phyloP scores from a whole-genome alignment of 345 rosid genomes.

The Raphanus sativus region DNA sequence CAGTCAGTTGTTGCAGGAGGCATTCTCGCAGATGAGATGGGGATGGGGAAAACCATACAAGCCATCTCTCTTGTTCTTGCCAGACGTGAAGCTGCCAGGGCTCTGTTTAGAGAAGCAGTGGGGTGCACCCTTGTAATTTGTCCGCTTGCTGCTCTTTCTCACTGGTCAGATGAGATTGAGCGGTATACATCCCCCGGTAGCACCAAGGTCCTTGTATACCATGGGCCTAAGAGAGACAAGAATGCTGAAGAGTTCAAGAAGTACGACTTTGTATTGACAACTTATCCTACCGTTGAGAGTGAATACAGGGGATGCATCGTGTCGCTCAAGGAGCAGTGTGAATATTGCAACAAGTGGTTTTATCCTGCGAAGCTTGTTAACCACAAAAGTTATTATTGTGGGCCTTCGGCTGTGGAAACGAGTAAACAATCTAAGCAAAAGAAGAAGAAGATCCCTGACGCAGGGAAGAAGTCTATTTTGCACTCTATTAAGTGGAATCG shows the following conservation, averaged over 20 bases:
- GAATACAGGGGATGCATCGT: constrained; percentile 71
- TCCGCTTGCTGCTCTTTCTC: constrained; percentile 90
- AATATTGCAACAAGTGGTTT: constrained; percentile 60
- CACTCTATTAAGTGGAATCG: constrained; percentile 84
- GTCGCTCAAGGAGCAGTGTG: constrained; percentile 67
- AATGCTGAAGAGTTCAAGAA: constrained; percentile 49
- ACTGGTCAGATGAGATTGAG: constrained; percentile 82
- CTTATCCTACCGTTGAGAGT: constrained; percentile 75
- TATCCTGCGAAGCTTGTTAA: constrained; percentile 45
- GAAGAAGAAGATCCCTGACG: too few relatives aligned
- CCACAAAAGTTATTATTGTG: constrained; percentile 74
- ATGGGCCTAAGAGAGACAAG: constrained; percentile 72
- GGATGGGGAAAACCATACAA: constrained; percentile 98
- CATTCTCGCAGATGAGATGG: constrained; percentile 99
- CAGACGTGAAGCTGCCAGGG: constrained; percentile 46
- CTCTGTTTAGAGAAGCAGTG: constrained; percentile 27
- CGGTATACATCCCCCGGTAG: constrained; percentile 78
- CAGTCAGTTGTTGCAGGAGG: constrained; percentile 70
- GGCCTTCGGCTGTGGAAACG: constrained; percentile 57
- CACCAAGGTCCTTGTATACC: constrained; percentile 75
- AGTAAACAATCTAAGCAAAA: not conserved
- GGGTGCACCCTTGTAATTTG: constrained; percentile 81
- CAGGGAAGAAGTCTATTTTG: constrained; percentile 46
- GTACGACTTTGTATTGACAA: constrained; percentile 86
- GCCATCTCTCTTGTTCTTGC: constrained; percentile 94